Percentiles rank a stretch among this genome's conserved stretches.
Conservation (phyloP, 495 filamentous ascomycete species). For the Aspergillus cavernicola region DNA sequence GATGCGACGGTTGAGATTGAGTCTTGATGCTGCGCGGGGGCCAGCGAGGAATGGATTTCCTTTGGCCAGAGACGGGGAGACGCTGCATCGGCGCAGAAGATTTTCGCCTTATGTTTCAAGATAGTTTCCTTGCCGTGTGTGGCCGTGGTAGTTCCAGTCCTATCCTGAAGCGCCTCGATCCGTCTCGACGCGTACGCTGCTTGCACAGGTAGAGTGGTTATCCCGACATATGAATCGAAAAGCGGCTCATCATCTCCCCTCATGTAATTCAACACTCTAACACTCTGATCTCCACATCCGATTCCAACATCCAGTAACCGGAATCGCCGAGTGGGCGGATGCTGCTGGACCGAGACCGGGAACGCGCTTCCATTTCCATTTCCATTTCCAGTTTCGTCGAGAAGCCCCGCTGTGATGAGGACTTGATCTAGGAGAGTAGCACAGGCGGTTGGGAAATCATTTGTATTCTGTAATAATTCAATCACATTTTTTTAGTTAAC, state of each 20-base stretch:
- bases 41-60: conserved; percentile 20
- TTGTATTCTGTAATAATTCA: conserved; percentile 21
- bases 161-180: conserved; percentile 1
- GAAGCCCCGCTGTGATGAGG: conserved; percentile 29
- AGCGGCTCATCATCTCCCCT: conserved; percentile 4
- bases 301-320: conserved; percentile 46
- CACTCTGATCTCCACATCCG: conserved; percentile 48
- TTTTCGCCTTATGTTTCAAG: not conserved
- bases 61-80: conserved; percentile 25
- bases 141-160: no score
- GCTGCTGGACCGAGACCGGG: not conserved
- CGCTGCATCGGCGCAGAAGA: conserved; percentile 34
- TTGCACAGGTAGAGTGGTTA: conserved; percentile 36
- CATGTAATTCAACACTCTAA: conserved; percentile 9
- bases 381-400: conserved; percentile 15
- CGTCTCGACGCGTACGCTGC: conserved; percentile 26
- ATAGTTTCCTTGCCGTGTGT: no score
- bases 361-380: no score
- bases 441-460: conserved; percentile 37
- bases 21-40: no score
- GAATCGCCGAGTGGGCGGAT: conserved; percentile 7
- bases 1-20: not conserved
- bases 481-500: no score
- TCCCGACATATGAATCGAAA: conserved; percentile 40
- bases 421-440: conserved; percentile 41